A percentile compares a stretch with the other conserved stretches of the same genome.
These are phyloP conservation scores for Daldinia concentrica DNA, from an alignment of 495 filamentous ascomycete genomes.

Conservation along the genomic window DNA sequence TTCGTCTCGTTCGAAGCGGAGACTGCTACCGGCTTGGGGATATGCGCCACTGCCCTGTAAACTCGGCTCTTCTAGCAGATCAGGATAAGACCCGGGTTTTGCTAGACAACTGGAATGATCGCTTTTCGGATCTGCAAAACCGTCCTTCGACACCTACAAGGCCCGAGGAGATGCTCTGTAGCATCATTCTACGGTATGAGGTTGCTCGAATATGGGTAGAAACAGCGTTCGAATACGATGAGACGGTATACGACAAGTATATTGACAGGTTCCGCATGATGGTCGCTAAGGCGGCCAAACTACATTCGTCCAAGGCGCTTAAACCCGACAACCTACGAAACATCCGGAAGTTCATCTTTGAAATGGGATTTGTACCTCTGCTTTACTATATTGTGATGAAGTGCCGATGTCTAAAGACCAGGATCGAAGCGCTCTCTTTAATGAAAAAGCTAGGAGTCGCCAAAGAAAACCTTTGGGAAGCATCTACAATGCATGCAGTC, in stretches of 20 bases:
- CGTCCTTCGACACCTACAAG: neutral
- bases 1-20: slow-evolving; percentile 44
- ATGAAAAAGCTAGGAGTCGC: slow-evolving; percentile 47
- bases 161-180: slow-evolving; percentile 19
- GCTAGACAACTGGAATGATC: slow-evolving; percentile 38
- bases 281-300: slow-evolving; percentile 44
- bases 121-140: slow-evolving; percentile 35
- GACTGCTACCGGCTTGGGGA: slow-evolving; percentile 39
- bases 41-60: slow-evolving; percentile 17
- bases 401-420: slow-evolving; percentile 57
- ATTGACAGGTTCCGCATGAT: slow-evolving; percentile 51
- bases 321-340: neutral
- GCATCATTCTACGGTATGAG: slow-evolving; percentile 27
- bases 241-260: slow-evolving; percentile 52
- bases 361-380: slow-evolving; percentile 60
- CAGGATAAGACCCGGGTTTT: slow-evolving; percentile 16
- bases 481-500: slow-evolving; percentile 46
- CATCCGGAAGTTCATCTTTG: slow-evolving; percentile 55
- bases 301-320: slow-evolving; percentile 21
- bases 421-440: slow-evolving; percentile 53
- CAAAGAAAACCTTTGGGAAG: slow-evolving; percentile 54
- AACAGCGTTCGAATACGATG: slow-evolving; percentile 46
- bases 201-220: slow-evolving; percentile 49
- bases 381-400: slow-evolving; percentile 62
- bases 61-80: slow-evolving; percentile 25